Evolutionary conservation across 225 moss, liverwort and hornwort species (phyloP).

Genomic region (Thuidium tamariscinum): DNA sequence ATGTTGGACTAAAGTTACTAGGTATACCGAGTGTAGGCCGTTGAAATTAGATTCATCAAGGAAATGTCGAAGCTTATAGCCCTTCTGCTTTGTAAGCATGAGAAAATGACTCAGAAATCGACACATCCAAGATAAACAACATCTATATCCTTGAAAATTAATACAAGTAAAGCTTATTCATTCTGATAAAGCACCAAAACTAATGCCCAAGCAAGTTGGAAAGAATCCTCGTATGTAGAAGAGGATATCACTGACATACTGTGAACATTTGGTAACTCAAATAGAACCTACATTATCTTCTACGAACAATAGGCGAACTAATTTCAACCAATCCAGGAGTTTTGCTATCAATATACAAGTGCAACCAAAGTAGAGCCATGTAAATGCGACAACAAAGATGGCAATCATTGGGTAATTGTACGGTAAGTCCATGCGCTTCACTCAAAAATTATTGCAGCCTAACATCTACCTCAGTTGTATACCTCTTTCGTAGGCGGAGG

Average conservation of each 20-base stretch:
- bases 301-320: not conserved
- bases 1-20: not conserved
- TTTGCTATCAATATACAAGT: not conserved
- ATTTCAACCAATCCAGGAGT: not conserved
- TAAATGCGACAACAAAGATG: not conserved
- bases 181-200: not conserved
- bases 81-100: slow-evolving; percentile 59
- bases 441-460: not conserved
- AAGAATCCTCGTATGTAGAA: not conserved
- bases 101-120: not conserved
- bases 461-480: not conserved
- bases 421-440: not conserved
- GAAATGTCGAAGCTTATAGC: slow-evolving; percentile 50
- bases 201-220: not conserved
- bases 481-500: not conserved
- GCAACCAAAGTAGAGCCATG: not conserved
- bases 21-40: slow-evolving; percentile 85
- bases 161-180: not conserved
- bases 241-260: no score
- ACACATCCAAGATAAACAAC: not conserved
- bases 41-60: slow-evolving; percentile 75
- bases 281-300: not conserved
- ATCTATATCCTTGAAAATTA: not conserved
- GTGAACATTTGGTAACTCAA: no score
- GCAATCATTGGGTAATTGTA: not conserved